Base-by-base conservation (phyloP, 306 rosid species). In the Erythrophleum fordii region DNA sequence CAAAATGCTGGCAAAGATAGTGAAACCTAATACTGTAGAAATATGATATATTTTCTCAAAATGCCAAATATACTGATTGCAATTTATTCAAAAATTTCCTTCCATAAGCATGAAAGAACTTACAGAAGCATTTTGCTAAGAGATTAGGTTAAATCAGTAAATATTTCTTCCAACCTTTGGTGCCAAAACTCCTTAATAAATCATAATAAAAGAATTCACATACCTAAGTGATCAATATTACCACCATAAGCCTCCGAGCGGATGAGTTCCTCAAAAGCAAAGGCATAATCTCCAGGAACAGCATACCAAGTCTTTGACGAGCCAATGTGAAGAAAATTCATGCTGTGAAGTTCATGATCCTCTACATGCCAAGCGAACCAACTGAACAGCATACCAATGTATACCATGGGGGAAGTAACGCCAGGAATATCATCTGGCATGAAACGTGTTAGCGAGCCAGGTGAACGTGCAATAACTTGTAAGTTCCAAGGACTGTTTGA, bases 321-420 rank as follows among this genome's bases (percentile, higher is more conserved):
- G 79, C 99, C 99, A 51, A 93, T 82, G 86, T 95, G 98, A 80
- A 93, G 97, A 85, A 83, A 96, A 86, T 96, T 96, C 99, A 96
- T 87, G 85, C 99, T 96, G 84, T 96, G 99, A 80, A 96, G 97
- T 86, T 96, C 99, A 80, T 96, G 99, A 90, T 96, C 99, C 90
- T 96, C 99, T 29, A 96, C 97, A 45, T 95, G 99, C 98, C 99
- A 95, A 58, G 99, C 99, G 90, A 95, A 95, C 99, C 99, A 95
- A 83, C 99, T 95, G 86, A 95, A 95, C 78, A 95, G 81, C 99
- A 95, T 96, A 49, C 99, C 99, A 70, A 96, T 93, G 83, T 96
- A 96, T 75, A 96, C 85, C 99, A 96, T 96, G 31, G 99, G 99
- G 77, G 99, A 96, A 83, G 98, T 96, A 68, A 96, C 99, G 69